phyloP scores from a whole-genome alignment of 2,329 filamentous ascomycete species.

The Penicillium sp. region DNA sequence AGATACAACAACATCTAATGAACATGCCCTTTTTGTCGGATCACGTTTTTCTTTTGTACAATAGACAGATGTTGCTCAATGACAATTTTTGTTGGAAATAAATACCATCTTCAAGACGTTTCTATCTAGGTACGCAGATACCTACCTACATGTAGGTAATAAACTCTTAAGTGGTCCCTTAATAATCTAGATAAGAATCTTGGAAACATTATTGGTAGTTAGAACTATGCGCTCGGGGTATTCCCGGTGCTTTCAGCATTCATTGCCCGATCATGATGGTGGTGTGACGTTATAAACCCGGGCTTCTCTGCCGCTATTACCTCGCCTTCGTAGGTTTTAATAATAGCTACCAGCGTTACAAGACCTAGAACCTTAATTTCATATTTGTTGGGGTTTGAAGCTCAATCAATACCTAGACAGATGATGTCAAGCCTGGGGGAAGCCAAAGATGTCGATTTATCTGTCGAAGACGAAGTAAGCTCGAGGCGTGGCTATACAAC shows the following conservation, averaged over 20 bases:
- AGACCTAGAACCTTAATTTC: background rate
- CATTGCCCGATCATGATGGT: background rate
- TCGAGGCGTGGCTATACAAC: slow-evolving; percentile 23
- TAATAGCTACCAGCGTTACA: background rate
- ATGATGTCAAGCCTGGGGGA: slow-evolving; percentile 15
- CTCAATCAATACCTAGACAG: background rate
- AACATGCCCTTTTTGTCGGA: background rate
- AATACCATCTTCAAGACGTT: background rate
- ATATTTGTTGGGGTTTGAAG: background rate
- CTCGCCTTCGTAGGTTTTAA: background rate
- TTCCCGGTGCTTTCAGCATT: background rate
- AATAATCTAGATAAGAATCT: too few relatives aligned
- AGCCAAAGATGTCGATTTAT: slow-evolving; percentile 12
- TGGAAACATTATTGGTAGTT: background rate
- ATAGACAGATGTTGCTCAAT: background rate
- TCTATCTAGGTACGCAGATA: background rate
- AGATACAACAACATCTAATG: background rate
- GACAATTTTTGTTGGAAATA: too few relatives aligned
- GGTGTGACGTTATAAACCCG: background rate
- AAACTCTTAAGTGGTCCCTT: too few relatives aligned
- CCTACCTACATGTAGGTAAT: too few relatives aligned
- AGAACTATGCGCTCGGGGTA: background rate
- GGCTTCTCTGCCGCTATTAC: background rate
- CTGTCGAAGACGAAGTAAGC: slow-evolving; percentile 19
- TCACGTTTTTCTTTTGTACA: background rate